These are phyloP conservation scores for Asterophora lycoperdoides DNA, from an alignment of 768 basidiomycete species.

Conservation along the genomic window DNA sequence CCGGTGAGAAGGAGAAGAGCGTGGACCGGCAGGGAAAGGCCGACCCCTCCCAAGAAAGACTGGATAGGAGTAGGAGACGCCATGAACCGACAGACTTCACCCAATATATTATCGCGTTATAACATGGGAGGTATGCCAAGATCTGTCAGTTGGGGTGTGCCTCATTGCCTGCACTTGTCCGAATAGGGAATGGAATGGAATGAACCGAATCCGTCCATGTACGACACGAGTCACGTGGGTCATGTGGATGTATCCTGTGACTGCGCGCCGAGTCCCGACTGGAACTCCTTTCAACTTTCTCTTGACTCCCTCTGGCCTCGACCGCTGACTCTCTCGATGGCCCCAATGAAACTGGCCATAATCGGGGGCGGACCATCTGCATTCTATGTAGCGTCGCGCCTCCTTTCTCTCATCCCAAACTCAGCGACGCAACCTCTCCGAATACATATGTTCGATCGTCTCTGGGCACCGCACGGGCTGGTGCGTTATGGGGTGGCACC, in stretches of 20 bases:
- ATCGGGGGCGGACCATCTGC: conserved; percentile 96
- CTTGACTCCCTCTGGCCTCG: no score
- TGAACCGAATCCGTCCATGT: no score
- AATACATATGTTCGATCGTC: conserved; percentile 86
- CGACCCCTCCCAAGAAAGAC: conserved; percentile 53
- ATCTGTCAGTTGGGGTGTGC: no score
- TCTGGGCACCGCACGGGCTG: conserved; percentile 93
- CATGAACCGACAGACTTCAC: conserved; percentile 22
- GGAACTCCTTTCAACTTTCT: no score
- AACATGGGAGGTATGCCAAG: no score
- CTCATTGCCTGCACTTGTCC: no score
- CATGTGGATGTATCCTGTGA: no score
- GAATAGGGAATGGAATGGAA: no score
- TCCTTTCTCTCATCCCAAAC: conserved; percentile 63
- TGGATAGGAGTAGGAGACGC: conserved; percentile 42
- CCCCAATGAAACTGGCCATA: conserved; percentile 73
- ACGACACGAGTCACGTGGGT: no score
- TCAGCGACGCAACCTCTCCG: conserved; percentile 26
- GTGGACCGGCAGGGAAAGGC: conserved; percentile 49
- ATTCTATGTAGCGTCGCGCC: conserved; percentile 86
- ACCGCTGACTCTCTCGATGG: conserved; percentile 4
- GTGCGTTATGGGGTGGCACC: conserved; percentile 97
- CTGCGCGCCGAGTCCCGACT: no score
- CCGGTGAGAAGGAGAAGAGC: conserved; percentile 51
- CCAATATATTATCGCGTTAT: no score